Base-by-base conservation (phyloP, 768 basidiomycete genomes). In the Neoboletus magnificus region DNA sequence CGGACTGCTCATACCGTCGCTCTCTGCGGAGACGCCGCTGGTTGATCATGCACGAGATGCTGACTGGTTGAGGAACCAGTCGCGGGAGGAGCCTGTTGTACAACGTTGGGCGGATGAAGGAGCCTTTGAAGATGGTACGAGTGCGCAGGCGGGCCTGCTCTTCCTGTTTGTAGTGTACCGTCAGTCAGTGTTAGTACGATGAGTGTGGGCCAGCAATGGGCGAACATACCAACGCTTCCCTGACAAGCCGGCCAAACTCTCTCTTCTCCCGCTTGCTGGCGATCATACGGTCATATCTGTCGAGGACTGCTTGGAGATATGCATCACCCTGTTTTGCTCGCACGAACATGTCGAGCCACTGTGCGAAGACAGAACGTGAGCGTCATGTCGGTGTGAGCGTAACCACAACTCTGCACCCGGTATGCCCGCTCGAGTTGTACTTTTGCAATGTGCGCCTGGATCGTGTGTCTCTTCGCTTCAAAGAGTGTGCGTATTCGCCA, bases 1-100 rank as follows among this genome's bases (percentile, higher is more conserved):
- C 66, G 10, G 70, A 66, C 48, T 68, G 69, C 29, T 62, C 71
- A n/a, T 77, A 59, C 5, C 89, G 79, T 35, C 73, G 69, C 7
- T 76, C 82, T 1, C 79, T 73, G 5, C 73, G 71, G 10, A 65
- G 57, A 16, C 78, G 72, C 2, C 86, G 74, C 16, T 73, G 70
- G 40, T 73, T 66, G 33, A 95, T 89, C 75, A 93, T 91, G 67
- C 81, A 79, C 2, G 81, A 77, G 43, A 93, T 80, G n/a, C 79
- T 75, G 5, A 72, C 62, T 0, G 95, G 94, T 58, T 96, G 92
- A 1, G 90, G 91, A 39, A 79, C 83, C 61, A 97, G 74, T 0
- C 90, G 83, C 0, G 92, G 92, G 15, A 97, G 79, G 1, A 92
- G 90, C 0, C 73, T 76, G 66, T 92, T 83, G 70, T 72, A 82